Evolutionary conservation across 2,329 filamentous ascomycete genomes (phyloP).

Genomic region (Neurospora sp.): DNA sequence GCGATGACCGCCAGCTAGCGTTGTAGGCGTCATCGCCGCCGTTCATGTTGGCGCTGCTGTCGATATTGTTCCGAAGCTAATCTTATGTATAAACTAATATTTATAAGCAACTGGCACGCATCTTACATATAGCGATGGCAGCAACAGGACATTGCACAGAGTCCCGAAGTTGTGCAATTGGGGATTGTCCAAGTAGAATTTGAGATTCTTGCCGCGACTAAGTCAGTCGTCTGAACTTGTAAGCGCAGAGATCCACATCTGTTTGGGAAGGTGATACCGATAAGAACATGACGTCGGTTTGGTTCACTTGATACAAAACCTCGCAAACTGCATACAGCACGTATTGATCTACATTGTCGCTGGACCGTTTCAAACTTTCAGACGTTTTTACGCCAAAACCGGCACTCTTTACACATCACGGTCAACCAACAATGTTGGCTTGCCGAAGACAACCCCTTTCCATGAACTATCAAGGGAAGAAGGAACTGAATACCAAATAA

Average conservation of each 20-base stretch:
- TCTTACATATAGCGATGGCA: slow-evolving; percentile 5
- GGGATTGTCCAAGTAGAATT: not conserved
- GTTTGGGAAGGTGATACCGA: not conserved
- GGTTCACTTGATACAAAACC: not conserved
- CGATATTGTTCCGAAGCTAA: not conserved
- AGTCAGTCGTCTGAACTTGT: not conserved
- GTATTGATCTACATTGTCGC: not conserved
- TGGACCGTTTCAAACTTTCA: not conserved
- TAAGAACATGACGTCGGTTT: slow-evolving; percentile 10
- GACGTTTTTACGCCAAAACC: not conserved
- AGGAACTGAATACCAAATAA: not conserved
- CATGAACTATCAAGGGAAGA: not conserved
- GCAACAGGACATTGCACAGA: not conserved
- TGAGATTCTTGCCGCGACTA: not conserved
- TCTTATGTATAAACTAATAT: not conserved
- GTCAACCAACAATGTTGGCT: not conserved
- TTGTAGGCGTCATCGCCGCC: not conserved
- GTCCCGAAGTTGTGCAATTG: not conserved
- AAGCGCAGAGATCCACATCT: slow-evolving; percentile 2
- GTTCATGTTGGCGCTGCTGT: slow-evolving; percentile 1
- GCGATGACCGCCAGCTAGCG: not conserved
- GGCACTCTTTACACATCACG: not conserved
- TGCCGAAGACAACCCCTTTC: not conserved
- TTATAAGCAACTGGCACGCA: slow-evolving; percentile 3
- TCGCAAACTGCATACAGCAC: slow-evolving; percentile 3